phyloP scores from a whole-genome alignment of 2,329 filamentous ascomycete genomes.

The Exophiala viscosa region DNA sequence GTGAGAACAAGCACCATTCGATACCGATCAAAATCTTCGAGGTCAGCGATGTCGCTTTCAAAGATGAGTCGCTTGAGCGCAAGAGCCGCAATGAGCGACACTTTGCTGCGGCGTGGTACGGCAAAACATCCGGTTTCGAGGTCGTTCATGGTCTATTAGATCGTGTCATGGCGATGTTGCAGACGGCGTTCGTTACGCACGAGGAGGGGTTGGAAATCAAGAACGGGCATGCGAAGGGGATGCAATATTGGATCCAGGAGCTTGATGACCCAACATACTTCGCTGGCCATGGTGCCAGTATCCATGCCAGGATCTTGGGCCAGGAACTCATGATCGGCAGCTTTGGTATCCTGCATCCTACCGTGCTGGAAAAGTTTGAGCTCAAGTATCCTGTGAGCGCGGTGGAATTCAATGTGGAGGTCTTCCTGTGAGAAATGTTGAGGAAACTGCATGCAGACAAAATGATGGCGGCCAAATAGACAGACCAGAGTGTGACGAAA shows the following conservation, averaged over 20 bases:
- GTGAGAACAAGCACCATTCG: slow-evolving; percentile 84
- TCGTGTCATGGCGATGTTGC: slow-evolving; percentile 84
- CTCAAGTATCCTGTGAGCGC: slow-evolving; percentile 90
- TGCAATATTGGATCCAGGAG: slow-evolving; percentile 91
- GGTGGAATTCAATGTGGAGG: slow-evolving; percentile 89
- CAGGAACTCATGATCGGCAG: slow-evolving; percentile 76
- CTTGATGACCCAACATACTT: slow-evolving; percentile 90
- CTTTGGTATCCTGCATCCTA: slow-evolving; percentile 91
- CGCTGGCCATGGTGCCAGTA: slow-evolving; percentile 78
- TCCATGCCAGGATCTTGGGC: slow-evolving; percentile 71
- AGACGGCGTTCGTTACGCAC: slow-evolving; percentile 71
- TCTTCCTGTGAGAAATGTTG: slow-evolving; percentile 63
- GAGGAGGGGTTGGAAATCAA: slow-evolving; percentile 65
- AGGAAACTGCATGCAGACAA: not conserved
- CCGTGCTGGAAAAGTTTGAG: slow-evolving; percentile 89
- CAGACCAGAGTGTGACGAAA: not conserved
- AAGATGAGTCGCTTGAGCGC: slow-evolving; percentile 75
- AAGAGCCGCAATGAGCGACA: slow-evolving; percentile 89
- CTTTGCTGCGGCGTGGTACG: slow-evolving; percentile 94
- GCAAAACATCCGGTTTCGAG: slow-evolving; percentile 92
- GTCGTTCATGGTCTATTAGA: slow-evolving; percentile 91
- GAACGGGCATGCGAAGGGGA: slow-evolving; percentile 51
- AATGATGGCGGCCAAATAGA: not conserved
- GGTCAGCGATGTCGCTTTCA: slow-evolving; percentile 85
- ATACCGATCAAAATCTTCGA: slow-evolving; percentile 93